Evolutionary conservation across 768 basidiomycete species (phyloP), one percentile per base, ranked within the genome.

Genomic region (Panaeolus cyanescens): DNA sequence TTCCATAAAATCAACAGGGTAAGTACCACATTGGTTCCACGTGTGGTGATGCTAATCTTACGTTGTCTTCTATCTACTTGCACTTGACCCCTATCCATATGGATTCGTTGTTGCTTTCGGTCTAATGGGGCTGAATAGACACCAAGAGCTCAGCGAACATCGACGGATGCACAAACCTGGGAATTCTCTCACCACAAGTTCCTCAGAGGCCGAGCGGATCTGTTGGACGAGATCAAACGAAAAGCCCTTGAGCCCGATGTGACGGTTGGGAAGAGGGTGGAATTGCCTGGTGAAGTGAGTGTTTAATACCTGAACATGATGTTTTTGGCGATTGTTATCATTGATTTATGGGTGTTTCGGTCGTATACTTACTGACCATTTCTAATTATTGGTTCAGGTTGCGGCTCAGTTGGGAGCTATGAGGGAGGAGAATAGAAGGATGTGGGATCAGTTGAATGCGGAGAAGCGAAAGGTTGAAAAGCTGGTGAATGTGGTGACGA

Each of bases 1-100:
- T 96, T 96, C 75, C 93, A 94, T 78, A 96, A 96, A 77, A 93
- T 93, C 76, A 94, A 94, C 73, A 83, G 92, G 76, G 90, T 92
- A 60, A 63, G 85, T 79, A 12, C 17, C 30, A 54, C 32, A 15
- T 28, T 59, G 32, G 55, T 45, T 54, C 50, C 45, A 32, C 37
- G 42, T 50, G 34, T 22, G 30, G 13, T 50, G n/a, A 30, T 55
- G 22, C 55, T 63, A 37, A 56, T 54, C 30, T 54, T 54, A 61
- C 37, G 10, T 25, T 55, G 30, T 54, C 58, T 36, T 36, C 60
- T 60, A n/a, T n/a, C n/a, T n/a, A n/a, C 20, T 32, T 55, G n/a
- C 37, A 25, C 19, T 22, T 10, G 15, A 50, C 22, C 45, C 45
- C 45, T 50, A 50, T 28, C 12, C 45, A 13, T 28, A 50, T 50